Conservation (phyloP, 2,329 filamentous ascomycete genomes). For the Diaporthe capsici region DNA sequence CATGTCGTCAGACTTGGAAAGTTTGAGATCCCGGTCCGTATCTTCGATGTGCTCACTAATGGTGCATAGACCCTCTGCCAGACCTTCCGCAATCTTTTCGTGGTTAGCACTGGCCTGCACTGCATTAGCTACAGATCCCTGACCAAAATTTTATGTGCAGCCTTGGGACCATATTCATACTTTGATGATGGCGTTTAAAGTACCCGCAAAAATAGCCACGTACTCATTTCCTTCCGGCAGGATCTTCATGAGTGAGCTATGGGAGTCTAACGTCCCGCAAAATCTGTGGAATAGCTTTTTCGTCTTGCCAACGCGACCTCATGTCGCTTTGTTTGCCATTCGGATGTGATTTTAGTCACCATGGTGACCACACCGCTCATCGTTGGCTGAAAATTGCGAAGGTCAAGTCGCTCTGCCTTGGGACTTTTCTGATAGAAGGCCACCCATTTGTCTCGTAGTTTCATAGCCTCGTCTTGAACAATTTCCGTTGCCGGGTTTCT, state of each 20-base stretch:
- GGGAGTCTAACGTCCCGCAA: conserved; percentile 45
- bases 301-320: conserved; percentile 33
- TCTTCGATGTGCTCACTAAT: conserved; percentile 44
- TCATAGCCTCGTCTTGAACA: background rate
- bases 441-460: background rate
- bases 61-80: conserved; percentile 42
- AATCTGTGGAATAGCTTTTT: conserved; percentile 47
- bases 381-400: conserved; percentile 31
- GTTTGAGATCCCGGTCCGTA: conserved; percentile 25
- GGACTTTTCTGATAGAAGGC: conserved; percentile 38
- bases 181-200: conserved; percentile 47
- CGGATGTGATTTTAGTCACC: conserved; percentile 24
- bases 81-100: conserved; percentile 42
- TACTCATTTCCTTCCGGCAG: conserved; percentile 50
- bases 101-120: conserved; percentile 47
- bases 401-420: conserved; percentile 36
- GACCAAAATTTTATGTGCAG: background rate
- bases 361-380: conserved; percentile 41
- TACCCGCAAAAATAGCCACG: conserved; percentile 49
- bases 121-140: background rate
- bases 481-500: background rate
- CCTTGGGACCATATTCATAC: conserved; percentile 18
- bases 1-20: conserved; percentile 43
- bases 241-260: conserved; percentile 46
- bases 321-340: conserved; percentile 37